Evolutionary conservation across 2,329 filamentous ascomycete genomes (phyloP).

Genomic region (Aspergillus fijiensis): DNA sequence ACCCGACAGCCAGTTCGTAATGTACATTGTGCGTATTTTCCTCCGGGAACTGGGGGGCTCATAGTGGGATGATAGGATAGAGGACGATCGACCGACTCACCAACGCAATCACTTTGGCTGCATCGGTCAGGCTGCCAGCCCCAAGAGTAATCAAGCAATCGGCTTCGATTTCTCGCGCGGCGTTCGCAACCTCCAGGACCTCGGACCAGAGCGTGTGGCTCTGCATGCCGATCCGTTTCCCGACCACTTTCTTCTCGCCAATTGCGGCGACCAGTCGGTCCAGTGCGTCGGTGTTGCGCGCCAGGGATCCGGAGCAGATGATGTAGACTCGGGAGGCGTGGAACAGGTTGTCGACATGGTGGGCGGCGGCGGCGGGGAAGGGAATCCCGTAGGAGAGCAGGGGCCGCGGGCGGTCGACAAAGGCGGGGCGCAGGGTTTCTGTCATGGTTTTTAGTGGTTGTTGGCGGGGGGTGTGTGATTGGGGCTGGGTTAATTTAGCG

Average conservation of each 20-base stretch:
- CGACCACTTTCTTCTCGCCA: conserved; percentile 40
- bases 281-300: conserved; percentile 49
- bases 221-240: conserved; percentile 52
- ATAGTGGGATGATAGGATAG: not conserved
- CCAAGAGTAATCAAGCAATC: conserved; percentile 58
- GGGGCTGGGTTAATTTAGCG: too few species aligned
- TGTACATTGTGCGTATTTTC: too few species aligned
- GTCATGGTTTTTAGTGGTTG: not conserved
- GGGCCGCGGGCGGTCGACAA: conserved; percentile 38
- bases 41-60: not conserved
- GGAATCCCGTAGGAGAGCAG: conserved; percentile 50
- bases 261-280: conserved; percentile 44
- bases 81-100: conserved; percentile 23
- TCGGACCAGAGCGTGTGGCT: conserved; percentile 57
- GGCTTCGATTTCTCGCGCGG: conserved; percentile 38
- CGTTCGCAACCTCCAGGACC: conserved; percentile 49
- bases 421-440: conserved; percentile 41
- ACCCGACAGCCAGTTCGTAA: too few species aligned
- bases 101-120: conserved; percentile 53
- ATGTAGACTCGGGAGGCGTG: conserved; percentile 51
- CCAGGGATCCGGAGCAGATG: conserved; percentile 52
- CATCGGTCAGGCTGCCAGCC: conserved; percentile 57
- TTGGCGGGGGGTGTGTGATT: too few species aligned
- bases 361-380: conserved; percentile 47
- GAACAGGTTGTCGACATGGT: conserved; percentile 49